Evolutionary conservation across 2,329 filamentous ascomycete genomes (phyloP), one percentile per base, ranked within the genome.

Genomic region (Biscogniauxia marginata): DNA sequence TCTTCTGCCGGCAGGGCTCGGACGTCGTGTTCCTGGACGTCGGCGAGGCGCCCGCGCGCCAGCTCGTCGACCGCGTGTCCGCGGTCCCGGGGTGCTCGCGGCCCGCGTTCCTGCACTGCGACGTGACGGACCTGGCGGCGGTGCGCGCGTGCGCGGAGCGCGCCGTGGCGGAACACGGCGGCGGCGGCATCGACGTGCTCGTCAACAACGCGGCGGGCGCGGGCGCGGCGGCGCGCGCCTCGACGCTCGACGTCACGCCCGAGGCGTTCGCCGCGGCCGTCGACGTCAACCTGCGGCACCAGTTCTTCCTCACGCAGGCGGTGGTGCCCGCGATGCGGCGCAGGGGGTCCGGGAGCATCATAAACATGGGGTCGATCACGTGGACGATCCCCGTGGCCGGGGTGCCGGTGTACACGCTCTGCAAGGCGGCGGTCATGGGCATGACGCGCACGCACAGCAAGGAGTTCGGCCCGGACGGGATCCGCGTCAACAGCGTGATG

Each of bases 401-500:
- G 3, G 22, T 65, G 20, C 70, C 72, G 2, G 53, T 74, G 5
- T 77, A 77, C 55, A 68, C 68, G 11, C 64, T 74, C 2, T 71
- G 71, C 62, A 77, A 77, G 55, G 70, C 74, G 0, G 75, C 73
- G 1, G 60, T 75, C 6, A 63, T 73, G 50, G 74, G 74, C 5
- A 67, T 77, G 65, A 76, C 74, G 48, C 61, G 67, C 39, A 71
- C 70, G 43, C 72, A 73, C 45, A 69, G 68, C 25, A 68, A 67
- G 48, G 75, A 77, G 65, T 71, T 75, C 50, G 75, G 74, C 0
- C 46, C 30, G 6, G 54, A 61, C n/a, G 71, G 71, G 1, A 67
- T 77, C 18, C 59, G 78, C 0, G 73, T 80, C 5, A 81, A 81
- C 52, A 79, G 75, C 54, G 74, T 82, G 24, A 77, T 80, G 75